These are phyloP conservation scores for Botryotinia convoluta DNA, from an alignment of 2,329 filamentous ascomycete genomes.

Conservation along the genomic window DNA sequence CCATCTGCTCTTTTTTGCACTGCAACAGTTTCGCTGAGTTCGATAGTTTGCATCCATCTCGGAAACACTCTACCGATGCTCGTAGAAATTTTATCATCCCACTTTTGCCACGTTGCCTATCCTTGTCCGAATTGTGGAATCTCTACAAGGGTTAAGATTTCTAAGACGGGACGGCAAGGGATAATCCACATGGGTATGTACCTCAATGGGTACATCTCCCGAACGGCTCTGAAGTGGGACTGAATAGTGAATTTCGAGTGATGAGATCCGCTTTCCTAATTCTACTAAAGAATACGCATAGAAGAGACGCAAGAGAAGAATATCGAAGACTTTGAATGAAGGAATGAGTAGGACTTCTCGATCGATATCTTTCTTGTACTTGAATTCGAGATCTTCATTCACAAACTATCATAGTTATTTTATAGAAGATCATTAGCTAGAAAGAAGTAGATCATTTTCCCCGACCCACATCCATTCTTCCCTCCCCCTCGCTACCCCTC, in stretches of 20 bases:
- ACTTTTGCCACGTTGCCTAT: neutral
- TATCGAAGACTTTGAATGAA: neutral
- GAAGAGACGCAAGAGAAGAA: neutral
- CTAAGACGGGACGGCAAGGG: neutral
- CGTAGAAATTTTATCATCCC: neutral
- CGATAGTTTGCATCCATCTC: neutral
- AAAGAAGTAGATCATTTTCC: slow-evolving; percentile 1
- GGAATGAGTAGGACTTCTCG: neutral
- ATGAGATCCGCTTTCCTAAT: neutral
- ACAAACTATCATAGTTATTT: neutral
- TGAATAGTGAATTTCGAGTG: neutral
- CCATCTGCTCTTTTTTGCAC: neutral
- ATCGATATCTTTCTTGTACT: neutral
- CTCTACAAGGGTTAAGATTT: neutral
- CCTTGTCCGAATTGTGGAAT: neutral
- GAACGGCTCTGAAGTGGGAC: neutral
- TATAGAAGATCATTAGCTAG: neutral
- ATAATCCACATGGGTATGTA: neutral
- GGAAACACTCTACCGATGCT: neutral
- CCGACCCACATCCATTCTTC: neutral
- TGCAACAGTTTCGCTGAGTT: neutral
- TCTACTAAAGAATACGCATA: no score
- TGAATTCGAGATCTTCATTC: neutral
- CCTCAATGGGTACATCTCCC: neutral
- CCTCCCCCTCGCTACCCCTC: neutral